Conservation (phyloP, 345 rosid genomes). For the Aquilaria malaccensis region DNA sequence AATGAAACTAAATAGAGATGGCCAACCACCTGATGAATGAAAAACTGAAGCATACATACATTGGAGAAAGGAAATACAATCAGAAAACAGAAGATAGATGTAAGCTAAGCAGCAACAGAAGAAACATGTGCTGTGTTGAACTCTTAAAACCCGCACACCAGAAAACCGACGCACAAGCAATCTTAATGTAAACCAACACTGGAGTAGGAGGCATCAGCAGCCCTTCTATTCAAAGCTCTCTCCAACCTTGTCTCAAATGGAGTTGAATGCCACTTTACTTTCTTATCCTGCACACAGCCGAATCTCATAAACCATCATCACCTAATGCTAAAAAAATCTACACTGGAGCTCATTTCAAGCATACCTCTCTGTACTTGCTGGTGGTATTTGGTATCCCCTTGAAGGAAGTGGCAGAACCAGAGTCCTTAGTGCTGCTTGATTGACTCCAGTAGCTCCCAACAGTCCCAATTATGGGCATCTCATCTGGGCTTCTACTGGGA, state of each 20-base stretch:
- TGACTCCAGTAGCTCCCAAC: slow-evolving; percentile 83
- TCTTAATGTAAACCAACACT: not conserved
- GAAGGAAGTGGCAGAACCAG: slow-evolving; percentile 43
- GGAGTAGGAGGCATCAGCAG: slow-evolving; percentile 12
- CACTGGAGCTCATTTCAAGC: slow-evolving; percentile 10
- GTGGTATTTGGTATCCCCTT: slow-evolving; percentile 90
- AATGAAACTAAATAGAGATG: slow-evolving; percentile 3
- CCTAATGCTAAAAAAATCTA: slow-evolving; percentile 1
- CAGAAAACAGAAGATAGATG: not conserved
- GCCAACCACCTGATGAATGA: not conserved
- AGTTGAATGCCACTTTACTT: slow-evolving; percentile 84
- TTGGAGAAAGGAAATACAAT: not conserved
- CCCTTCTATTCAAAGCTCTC: slow-evolving; percentile 61
- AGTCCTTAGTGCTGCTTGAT: slow-evolving; percentile 24
- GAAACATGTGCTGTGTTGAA: not conserved
- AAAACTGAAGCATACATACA: not conserved
- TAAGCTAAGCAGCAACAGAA: not conserved
- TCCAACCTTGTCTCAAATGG: slow-evolving; percentile 93
- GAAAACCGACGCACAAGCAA: no score
- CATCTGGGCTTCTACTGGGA: slow-evolving; percentile 75
- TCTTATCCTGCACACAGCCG: slow-evolving; percentile 67
- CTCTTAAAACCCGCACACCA: slow-evolving; percentile 3
- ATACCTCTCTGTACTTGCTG: slow-evolving; percentile 95
- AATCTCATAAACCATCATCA: slow-evolving; percentile 5
- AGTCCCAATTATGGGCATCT: slow-evolving; percentile 74